Evolutionary conservation across 306 rosid genomes (phyloP).

Genomic region (Canavalia gladiata): DNA sequence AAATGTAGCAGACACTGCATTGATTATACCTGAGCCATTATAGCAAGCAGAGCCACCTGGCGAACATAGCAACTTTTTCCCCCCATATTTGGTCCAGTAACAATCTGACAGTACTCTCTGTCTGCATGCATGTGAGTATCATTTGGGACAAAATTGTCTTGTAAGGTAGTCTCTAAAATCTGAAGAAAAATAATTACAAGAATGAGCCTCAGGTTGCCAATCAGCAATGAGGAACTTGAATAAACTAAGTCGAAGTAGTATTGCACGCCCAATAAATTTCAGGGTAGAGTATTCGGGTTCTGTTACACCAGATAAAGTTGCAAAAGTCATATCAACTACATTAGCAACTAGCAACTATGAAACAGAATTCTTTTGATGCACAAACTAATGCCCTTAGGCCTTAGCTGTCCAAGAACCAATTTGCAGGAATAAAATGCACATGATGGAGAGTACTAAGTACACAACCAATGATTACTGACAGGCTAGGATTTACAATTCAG

Average conservation of each 20-base stretch:
- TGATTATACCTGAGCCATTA: slow-evolving; percentile 92
- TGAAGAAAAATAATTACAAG: slow-evolving; percentile 52
- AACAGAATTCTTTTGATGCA: slow-evolving; percentile 30
- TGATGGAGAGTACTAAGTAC: slow-evolving; percentile 5
- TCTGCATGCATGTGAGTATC: slow-evolving; percentile 77
- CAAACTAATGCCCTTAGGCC: slow-evolving; percentile 12
- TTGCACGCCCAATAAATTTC: slow-evolving; percentile 7
- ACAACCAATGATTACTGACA: slow-evolving; percentile 14
- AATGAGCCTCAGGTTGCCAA: slow-evolving; percentile 48
- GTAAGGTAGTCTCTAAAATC: slow-evolving; percentile 83
- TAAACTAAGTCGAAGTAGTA: slow-evolving; percentile 26
- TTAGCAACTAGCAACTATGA: background rate
- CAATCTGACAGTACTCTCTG: slow-evolving; percentile 83
- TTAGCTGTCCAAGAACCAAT: slow-evolving; percentile 2
- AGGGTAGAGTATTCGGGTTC: slow-evolving; percentile 9
- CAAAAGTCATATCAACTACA: slow-evolving; percentile 37
- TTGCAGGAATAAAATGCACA: slow-evolving; percentile 29
- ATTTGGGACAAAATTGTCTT: slow-evolving; percentile 91
- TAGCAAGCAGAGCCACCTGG: slow-evolving; percentile 90
- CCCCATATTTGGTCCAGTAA: slow-evolving; percentile 99
- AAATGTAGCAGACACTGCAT: slow-evolving; percentile 30
- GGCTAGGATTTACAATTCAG: slow-evolving; percentile 31
- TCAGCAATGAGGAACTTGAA: slow-evolving; percentile 39
- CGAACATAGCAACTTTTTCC: slow-evolving; percentile 98
- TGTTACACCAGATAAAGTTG: slow-evolving; percentile 23